A percentile compares a stretch with the other conserved stretches of the same genome.
phyloP scores from a whole-genome alignment of 164 flowering plant species.

The Chimonanthus salicifolius region DNA sequence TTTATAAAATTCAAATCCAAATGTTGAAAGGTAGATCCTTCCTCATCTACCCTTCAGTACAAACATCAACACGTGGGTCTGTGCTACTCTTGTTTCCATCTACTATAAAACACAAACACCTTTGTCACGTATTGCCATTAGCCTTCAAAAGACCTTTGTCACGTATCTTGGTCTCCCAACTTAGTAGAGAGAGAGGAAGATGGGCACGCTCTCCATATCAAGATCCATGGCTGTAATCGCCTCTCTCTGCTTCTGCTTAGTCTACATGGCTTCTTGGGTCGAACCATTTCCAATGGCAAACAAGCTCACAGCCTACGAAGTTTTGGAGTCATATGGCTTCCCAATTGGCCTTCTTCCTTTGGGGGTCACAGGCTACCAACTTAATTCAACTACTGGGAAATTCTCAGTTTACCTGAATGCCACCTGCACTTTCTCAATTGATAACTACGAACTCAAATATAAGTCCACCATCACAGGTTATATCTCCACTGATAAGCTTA shows the following conservation, averaged over 20 bases:
- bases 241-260: background rate
- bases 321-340: conserved; percentile 33
- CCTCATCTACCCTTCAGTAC: too few relatives aligned
- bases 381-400: conserved; percentile 45
- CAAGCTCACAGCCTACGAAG: conserved; percentile 29
- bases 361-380: conserved; percentile 46
- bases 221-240: background rate
- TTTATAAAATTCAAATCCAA: too few relatives aligned
- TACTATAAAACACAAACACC: too few relatives aligned
- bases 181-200: background rate
- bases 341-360: conserved; percentile 59
- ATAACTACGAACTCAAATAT: conserved; percentile 47
- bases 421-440: conserved; percentile 45
- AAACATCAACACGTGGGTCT: too few relatives aligned
- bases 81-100: too few relatives aligned
- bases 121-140: too few relatives aligned
- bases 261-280: background rate
- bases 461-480: conserved; percentile 37
- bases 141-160: too few relatives aligned
- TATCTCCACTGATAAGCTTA: conserved; percentile 33
- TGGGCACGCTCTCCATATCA: background rate
- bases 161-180: too few relatives aligned
- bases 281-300: background rate
- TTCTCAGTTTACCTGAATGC: conserved; percentile 40
- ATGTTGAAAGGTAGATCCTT: too few relatives aligned